Evolutionary conservation across 179 eudicot genomes (phyloP).

Genomic region (Camellia oleifera): DNA sequence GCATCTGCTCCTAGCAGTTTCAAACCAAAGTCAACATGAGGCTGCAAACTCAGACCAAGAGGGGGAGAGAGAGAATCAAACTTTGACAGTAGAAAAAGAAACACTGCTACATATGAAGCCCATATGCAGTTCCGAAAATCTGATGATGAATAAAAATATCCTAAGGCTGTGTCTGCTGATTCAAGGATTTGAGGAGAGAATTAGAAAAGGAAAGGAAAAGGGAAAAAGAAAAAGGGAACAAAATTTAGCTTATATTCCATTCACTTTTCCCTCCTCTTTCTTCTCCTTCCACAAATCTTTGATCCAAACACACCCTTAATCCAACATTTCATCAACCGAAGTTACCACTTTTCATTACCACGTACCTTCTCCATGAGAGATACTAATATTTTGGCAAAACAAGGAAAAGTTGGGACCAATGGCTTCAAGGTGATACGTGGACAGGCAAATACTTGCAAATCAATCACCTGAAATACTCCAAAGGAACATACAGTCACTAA

Average conservation of each 20-base stretch:
- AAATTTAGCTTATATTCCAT: too few relatives aligned
- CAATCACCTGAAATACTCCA: conserved; percentile 55
- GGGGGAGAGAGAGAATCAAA: not conserved
- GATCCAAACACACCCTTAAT: not conserved
- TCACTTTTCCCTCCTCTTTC: too few relatives aligned
- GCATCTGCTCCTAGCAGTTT: conserved; percentile 91
- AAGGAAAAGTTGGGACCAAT: conserved; percentile 73
- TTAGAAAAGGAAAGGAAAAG: too few relatives aligned
- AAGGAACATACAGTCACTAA: not conserved
- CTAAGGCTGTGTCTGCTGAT: too few relatives aligned
- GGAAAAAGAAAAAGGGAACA: too few relatives aligned
- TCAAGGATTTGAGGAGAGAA: too few relatives aligned
- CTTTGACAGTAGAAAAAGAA: not conserved
- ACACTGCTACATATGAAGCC: not conserved
- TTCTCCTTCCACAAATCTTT: too few relatives aligned
- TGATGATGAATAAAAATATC: not conserved
- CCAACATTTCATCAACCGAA: not conserved
- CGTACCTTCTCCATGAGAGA: conserved; percentile 79
- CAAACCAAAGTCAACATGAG: conserved; percentile 93
- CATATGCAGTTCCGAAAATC: not conserved
- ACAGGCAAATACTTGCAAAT: conserved; percentile 75
- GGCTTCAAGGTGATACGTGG: conserved; percentile 84
- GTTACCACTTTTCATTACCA: not conserved
- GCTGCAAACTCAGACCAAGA: conserved; percentile 47
- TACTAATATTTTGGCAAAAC: conserved; percentile 64